These are phyloP conservation scores for Globisporangium carolinianum DNA, from an alignment of 352 stramenopile species.

Conservation along the genomic window DNA sequence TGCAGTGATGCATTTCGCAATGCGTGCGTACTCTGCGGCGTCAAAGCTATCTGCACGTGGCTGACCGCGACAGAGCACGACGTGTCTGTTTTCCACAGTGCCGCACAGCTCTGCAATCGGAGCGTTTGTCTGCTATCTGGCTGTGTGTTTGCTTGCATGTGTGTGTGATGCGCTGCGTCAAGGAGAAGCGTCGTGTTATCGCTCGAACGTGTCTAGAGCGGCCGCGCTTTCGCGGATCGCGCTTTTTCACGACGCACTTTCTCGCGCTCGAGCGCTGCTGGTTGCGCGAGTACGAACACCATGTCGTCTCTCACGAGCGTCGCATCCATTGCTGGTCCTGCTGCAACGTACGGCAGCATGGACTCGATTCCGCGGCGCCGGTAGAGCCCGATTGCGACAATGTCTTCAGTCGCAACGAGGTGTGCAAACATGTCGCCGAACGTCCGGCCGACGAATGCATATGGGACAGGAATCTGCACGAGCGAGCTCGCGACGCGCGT, in stretches of 20 bases:
- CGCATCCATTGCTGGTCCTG: conserved; percentile 35
- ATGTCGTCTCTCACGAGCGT: conserved; percentile 41
- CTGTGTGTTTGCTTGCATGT: too few relatives aligned
- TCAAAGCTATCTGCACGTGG: too few relatives aligned
- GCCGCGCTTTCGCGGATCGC: background rate
- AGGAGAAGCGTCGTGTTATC: too few relatives aligned
- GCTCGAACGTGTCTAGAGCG: too few relatives aligned
- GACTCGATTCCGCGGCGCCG: conserved; percentile 26
- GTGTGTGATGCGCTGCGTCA: too few relatives aligned
- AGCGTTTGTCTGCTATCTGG: too few relatives aligned
- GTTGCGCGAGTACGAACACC: conserved; percentile 55
- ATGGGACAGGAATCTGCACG: conserved; percentile 43
- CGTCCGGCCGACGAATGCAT: conserved; percentile 27
- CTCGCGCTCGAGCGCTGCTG: conserved; percentile 17
- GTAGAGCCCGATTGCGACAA: conserved; percentile 49
- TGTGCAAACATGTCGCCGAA: conserved; percentile 54
- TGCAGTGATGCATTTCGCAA: background rate
- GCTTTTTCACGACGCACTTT: conserved; percentile 4
- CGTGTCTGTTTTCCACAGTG: too few relatives aligned
- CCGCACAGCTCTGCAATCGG: too few relatives aligned
- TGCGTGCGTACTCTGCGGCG: too few relatives aligned
- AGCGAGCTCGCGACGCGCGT: conserved; percentile 35
- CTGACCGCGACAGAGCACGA: too few relatives aligned
- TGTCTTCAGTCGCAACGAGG: conserved; percentile 32
- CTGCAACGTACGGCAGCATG: conserved; percentile 46